Base-by-base conservation (phyloP, 176 grass and related monocot species). In the Aegilops bicornis region DNA sequence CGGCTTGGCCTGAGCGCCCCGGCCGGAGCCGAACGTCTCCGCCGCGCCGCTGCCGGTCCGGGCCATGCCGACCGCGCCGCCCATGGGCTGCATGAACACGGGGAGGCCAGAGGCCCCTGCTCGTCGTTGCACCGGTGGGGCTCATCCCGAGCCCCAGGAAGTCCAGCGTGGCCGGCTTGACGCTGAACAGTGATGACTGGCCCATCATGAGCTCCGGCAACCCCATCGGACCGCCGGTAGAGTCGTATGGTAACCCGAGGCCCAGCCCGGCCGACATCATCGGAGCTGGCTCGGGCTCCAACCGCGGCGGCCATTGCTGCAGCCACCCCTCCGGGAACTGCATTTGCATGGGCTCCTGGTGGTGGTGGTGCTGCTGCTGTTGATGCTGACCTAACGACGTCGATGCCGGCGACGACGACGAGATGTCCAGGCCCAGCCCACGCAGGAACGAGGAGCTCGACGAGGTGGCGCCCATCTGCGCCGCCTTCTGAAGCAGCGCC, bases 131-230 rank as follows among this genome's bases (percentile, higher is more conserved):
- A 1, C 86, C 92, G 3, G 88, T 81, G 3, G 82, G 90, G 64
- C 92, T 93, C 92, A 99, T 94, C 7, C 92, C 94, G 3, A 99
- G 89, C 0, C 94, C 97, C 47, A 96, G 80, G 76, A 99, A 96
- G 39, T 99, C 97, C 52, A 99, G 78, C 0, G 97, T 99, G 0
- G 97, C 94, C 4, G 97, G 97, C 76, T 99, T 99, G 9, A 80
- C 79, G 3, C 76, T 83, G 76, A 94, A 96, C 77, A 99, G 73
- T 0, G 90, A 69, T 1, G 97, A 87, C n/a, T 82, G 88, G 1
- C 92, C 90, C 97, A 94, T 98, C 85, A 98, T 96, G 15, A 99
- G 15, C 54, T 94, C 90, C 58, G 92, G 92, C 52, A 94, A 52
- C 6, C 65, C 64, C 23, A 89, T 58, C 7, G 83, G 30, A 12